Base-by-base conservation (phyloP, 805 yeast species). In the Torulaspora gathmanii region DNA sequence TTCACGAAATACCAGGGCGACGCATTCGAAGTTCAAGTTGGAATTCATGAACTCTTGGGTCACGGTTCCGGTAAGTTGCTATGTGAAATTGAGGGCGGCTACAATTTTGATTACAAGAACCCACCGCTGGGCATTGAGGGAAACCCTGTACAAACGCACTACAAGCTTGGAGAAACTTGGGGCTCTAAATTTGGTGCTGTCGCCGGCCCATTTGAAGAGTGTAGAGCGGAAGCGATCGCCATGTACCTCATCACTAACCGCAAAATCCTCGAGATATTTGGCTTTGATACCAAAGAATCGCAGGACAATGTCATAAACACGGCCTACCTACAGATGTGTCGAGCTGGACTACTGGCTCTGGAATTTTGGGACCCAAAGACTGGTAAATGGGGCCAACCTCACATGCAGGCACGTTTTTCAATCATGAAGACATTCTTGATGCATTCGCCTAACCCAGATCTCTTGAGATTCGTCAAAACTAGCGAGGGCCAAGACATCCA, bases 11-110 rank as follows among this genome's bases (percentile, higher is more conserved):
- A 83, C 70, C 75, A 87, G 58, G 83, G 79, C 37, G 90, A 84
- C 38, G 83, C 95, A 0, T 88, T 88, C 63, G 96, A 88, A 66
- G 93, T 88, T 35, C 95, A 88, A 68, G 96, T 88, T 40, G 96
- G 96, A 44, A 83, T 88, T 56, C 96, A 88, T 67, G 96, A 88
- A 67, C 72, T 88, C 52, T 73, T 88, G 51, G 96, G 96, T 12
- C 96, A 88, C 61, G 96, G 96, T 33, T 79, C 93, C 4, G 96
- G 96, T 40, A 88, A 87, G 65, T 71, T 88, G 47, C 70, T 88
- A 54, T 64, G 72, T 55, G 80, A 82, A 57, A 75, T 75, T 50
- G 73, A 73, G 13, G 78, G 79, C 39, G 84, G 84, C 9, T 88
- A 74, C 73, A 88, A 88, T 65, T 88, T 86, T 59, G 89, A 87